These are phyloP conservation scores for Cordyceps pruinosa DNA, from an alignment of 2,329 filamentous ascomycete species.

Conservation along the genomic window DNA sequence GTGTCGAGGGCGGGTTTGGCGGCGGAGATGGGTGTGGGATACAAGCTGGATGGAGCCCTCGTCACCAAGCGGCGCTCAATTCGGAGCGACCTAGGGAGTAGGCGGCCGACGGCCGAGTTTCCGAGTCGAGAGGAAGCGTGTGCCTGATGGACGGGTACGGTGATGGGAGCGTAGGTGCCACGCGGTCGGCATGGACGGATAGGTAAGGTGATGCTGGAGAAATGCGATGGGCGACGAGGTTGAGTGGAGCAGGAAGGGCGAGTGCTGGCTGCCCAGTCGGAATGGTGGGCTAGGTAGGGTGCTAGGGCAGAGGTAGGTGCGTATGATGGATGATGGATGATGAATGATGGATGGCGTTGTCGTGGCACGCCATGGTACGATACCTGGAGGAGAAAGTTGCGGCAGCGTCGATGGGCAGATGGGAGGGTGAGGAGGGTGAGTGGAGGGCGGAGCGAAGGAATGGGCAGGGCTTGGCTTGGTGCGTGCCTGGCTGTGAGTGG, in stretches of 20 bases:
- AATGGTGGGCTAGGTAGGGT: too few species aligned
- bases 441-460: not conserved
- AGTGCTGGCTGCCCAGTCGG: too few species aligned
- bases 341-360: too few species aligned
- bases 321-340: too few species aligned
- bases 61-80: slow-evolving; percentile 1
- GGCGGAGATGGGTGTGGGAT: not conserved
- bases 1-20: not conserved
- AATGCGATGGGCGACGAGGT: not conserved
- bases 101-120: not conserved
- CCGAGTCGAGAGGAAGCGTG: not conserved
- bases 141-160: not conserved
- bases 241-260: slow-evolving; percentile 1
- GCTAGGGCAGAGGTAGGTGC: too few species aligned
- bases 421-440: too few species aligned
- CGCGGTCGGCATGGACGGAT: not conserved
- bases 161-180: not conserved
- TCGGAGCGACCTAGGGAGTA: not conserved
- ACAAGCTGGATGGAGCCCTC: not conserved
- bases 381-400: too few species aligned
- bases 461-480: not conserved
- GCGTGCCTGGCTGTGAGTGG: not conserved
- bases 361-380: too few species aligned
- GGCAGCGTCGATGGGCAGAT: too few species aligned
- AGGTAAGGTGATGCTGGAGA: not conserved